Conservation (phyloP, 2,329 filamentous ascomycete genomes). For the Neofusicoccum kwambonambiense region DNA sequence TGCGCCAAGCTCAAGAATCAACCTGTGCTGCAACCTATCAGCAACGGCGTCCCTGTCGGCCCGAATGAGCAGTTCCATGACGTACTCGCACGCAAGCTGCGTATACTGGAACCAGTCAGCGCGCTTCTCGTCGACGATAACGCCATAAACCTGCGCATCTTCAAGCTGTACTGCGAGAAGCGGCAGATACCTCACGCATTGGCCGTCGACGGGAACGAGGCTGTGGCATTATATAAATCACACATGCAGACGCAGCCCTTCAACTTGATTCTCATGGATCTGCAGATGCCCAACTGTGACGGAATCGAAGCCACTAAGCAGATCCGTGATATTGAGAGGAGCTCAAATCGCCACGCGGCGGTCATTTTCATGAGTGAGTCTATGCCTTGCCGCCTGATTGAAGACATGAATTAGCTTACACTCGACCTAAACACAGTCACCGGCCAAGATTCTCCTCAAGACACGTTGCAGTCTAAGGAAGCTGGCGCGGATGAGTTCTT, state of each 20-base stretch:
- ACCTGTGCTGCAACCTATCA: not conserved
- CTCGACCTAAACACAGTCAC: slow-evolving; percentile 25
- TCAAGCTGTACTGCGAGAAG: slow-evolving; percentile 49
- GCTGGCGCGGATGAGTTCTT: slow-evolving; percentile 39
- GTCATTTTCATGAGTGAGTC: slow-evolving; percentile 33
- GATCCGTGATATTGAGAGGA: slow-evolving; percentile 37
- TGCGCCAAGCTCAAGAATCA: slow-evolving; percentile 6
- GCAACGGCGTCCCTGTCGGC: not conserved
- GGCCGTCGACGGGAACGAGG: slow-evolving; percentile 47
- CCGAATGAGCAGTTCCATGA: slow-evolving; percentile 2
- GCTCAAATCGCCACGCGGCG: slow-evolving; percentile 19
- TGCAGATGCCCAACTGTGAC: slow-evolving; percentile 47
- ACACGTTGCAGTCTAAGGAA: slow-evolving; percentile 34
- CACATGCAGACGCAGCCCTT: slow-evolving; percentile 31
- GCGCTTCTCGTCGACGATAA: slow-evolving; percentile 51
- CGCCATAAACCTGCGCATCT: slow-evolving; percentile 49
- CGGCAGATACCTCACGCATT: slow-evolving; percentile 43
- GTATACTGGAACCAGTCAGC: slow-evolving; percentile 4
- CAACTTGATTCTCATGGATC: slow-evolving; percentile 45
- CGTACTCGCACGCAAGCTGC: not conserved
- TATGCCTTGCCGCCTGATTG: not conserved
- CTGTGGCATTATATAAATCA: slow-evolving; percentile 39
- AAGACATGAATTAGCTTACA: too few relatives aligned
- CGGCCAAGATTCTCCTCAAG: slow-evolving; percentile 35
- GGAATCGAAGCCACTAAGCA: slow-evolving; percentile 40